Conservation (phyloP, 176 grass and related monocot species). For the Cenchrus fungigraminus region DNA sequence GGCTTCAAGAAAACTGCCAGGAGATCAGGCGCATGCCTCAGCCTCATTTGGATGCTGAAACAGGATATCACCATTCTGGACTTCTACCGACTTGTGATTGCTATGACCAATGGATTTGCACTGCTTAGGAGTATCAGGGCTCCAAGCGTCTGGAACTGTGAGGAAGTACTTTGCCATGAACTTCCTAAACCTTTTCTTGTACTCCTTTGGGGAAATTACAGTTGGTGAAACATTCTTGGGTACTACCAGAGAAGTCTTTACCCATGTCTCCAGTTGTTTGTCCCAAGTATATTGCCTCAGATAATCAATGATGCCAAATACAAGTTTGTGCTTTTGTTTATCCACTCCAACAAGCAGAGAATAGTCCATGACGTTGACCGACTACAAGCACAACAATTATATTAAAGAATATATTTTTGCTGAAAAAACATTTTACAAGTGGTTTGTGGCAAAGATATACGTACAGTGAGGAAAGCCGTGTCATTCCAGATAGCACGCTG, state of each 20-base stretch:
- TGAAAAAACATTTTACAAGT: constrained; percentile 39
- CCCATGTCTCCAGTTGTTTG: constrained; percentile 95
- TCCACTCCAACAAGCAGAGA: constrained; percentile 94
- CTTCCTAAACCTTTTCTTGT: constrained; percentile 92
- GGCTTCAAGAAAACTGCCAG: constrained; percentile 36
- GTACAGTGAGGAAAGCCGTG: constrained; percentile 92
- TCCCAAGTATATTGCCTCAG: constrained; percentile 95
- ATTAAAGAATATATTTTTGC: constrained; percentile 27
- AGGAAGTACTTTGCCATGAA: constrained; percentile 86
- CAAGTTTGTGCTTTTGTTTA: constrained; percentile 75
- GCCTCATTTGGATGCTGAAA: constrained; percentile 47
- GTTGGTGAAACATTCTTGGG: constrained; percentile 83
- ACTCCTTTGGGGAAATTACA: constrained; percentile 79
- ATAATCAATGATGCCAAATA: constrained; percentile 96
- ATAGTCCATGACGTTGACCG: constrained; percentile 93
- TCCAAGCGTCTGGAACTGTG: constrained; percentile 77
- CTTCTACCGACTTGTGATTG: constrained; percentile 47
- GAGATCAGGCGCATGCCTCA: constrained; percentile 33
- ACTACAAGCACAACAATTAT: constrained; percentile 60
- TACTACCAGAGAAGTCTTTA: constrained; percentile 85
- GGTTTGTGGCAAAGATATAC: constrained; percentile 48
- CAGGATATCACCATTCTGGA: constrained; percentile 41
- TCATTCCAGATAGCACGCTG: constrained; percentile 99
- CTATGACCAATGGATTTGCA: constrained; percentile 66
- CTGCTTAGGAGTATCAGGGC: constrained; percentile 51